A percentile compares a stretch with the other conserved stretches of the same genome.
Evolutionary conservation across 2,329 filamentous ascomycete species (phyloP).

Genomic region (Cadophora sp.): DNA sequence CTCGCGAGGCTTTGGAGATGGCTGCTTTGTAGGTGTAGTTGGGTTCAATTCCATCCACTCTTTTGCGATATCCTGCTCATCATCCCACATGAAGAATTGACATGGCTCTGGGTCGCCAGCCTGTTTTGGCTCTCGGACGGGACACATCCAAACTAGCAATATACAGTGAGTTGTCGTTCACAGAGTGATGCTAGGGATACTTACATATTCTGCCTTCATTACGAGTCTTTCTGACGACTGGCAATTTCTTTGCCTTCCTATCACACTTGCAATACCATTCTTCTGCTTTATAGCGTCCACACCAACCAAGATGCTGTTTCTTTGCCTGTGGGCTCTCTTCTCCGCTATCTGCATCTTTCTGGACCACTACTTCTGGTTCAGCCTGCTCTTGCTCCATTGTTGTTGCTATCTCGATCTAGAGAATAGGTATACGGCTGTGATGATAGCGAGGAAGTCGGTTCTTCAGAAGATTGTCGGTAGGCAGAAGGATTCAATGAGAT

Average conservation of each 20-base stretch:
- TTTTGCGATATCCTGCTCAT: neutral
- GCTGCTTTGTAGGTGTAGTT: constrained; percentile 13
- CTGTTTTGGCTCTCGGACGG: neutral
- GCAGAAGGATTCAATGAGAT: too few species aligned
- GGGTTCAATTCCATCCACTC: constrained; percentile 10
- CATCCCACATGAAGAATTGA: constrained; percentile 8
- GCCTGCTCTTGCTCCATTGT: neutral
- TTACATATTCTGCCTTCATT: constrained; percentile 3
- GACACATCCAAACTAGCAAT: neutral
- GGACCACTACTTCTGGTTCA: neutral
- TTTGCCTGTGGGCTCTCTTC: neutral
- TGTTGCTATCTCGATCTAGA: neutral
- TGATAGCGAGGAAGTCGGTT: neutral
- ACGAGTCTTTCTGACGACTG: neutral
- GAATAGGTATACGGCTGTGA: too few species aligned
- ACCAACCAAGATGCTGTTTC: neutral
- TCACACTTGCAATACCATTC: constrained; percentile 8
- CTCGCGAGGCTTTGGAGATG: constrained; percentile 1
- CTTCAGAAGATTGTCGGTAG: neutral
- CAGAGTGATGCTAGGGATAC: neutral
- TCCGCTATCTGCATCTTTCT: neutral
- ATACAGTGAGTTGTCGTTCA: neutral
- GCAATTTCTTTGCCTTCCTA: neutral
- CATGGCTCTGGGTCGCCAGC: constrained; percentile 9
- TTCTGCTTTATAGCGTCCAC: neutral